Conservation (phyloP, 1,284 basidiomycete genomes). For the Mrakiaceae sp. region DNA sequence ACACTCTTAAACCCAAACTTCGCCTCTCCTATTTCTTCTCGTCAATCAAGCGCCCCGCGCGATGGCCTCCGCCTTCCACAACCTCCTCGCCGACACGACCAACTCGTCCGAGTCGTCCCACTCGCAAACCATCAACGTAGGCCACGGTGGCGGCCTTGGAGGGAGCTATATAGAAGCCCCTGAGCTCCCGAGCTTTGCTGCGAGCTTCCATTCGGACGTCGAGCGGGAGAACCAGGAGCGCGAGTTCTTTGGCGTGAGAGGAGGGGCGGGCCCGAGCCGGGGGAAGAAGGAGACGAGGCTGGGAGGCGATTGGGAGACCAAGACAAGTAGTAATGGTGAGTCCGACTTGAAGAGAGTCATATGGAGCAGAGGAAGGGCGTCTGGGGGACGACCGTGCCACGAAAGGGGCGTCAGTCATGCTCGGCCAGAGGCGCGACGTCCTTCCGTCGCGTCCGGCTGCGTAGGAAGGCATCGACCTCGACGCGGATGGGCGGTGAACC, state of each 20-base stretch:
- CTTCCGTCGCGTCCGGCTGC: no score
- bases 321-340: background rate
- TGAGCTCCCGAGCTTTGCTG: conserved; percentile 8
- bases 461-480: no score
- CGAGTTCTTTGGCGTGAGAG: background rate
- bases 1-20: no score
- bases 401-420: no score
- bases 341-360: background rate
- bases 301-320: background rate
- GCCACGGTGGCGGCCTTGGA: background rate
- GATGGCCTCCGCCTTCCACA: background rate
- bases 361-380: background rate
- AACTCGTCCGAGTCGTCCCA: background rate
- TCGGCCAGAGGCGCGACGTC: no score
- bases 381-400: no score
- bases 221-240: conserved; percentile 5
- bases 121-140: background rate
- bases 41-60: no score
- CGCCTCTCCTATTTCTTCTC: no score
- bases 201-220: conserved; percentile 11
- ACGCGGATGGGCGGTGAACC: no score
- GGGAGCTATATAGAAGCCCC: no score
- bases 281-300: background rate
- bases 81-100: background rate
- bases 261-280: background rate